These are phyloP conservation scores for Cyberlindnera mycetangii DNA, from an alignment of 805 yeast genomes.

Conservation along the genomic window DNA sequence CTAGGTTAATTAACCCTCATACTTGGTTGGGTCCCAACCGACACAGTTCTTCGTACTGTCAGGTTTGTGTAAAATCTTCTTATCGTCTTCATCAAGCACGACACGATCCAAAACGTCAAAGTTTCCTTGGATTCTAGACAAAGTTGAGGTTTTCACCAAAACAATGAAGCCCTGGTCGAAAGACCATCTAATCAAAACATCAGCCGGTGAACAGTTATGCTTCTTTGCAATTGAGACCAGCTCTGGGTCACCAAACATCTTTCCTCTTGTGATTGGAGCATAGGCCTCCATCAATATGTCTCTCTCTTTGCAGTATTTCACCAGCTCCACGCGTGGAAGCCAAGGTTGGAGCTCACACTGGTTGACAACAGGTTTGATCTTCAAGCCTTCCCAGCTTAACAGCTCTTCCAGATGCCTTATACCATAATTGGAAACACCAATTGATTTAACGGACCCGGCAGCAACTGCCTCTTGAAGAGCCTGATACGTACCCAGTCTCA, in stretches of 20 bases:
- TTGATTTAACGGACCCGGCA: conserved; percentile 54
- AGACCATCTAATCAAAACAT: conserved; percentile 71
- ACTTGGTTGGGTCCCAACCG: conserved; percentile 52
- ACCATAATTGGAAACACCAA: conserved; percentile 81
- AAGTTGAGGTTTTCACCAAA: conserved; percentile 61
- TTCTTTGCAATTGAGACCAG: conserved; percentile 46
- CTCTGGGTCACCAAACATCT: conserved; percentile 51
- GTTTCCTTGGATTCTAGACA: conserved; percentile 51
- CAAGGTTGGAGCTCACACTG: conserved; percentile 71
- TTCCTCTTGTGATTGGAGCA: conserved; percentile 69
- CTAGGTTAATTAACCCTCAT: conserved; percentile 7
- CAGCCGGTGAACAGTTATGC: conserved; percentile 51
- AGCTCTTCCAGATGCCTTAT: conserved; percentile 56
- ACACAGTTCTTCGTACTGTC: conserved; percentile 55
- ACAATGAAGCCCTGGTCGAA: conserved; percentile 69
- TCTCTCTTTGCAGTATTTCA: conserved; percentile 47
- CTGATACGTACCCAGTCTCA: conserved; percentile 60
- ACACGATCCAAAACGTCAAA: conserved; percentile 50
- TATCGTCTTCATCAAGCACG: conserved; percentile 40
- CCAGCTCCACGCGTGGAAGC: conserved; percentile 59
- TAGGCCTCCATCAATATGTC: conserved; percentile 67
- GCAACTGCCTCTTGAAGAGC: conserved; percentile 74
- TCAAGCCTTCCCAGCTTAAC: conserved; percentile 51
- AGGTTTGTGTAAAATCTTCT: conserved; percentile 43
- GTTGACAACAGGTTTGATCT: conserved; percentile 54